Conservation (phyloP, 257 asterid species). For the Solanum habrochaites region DNA sequence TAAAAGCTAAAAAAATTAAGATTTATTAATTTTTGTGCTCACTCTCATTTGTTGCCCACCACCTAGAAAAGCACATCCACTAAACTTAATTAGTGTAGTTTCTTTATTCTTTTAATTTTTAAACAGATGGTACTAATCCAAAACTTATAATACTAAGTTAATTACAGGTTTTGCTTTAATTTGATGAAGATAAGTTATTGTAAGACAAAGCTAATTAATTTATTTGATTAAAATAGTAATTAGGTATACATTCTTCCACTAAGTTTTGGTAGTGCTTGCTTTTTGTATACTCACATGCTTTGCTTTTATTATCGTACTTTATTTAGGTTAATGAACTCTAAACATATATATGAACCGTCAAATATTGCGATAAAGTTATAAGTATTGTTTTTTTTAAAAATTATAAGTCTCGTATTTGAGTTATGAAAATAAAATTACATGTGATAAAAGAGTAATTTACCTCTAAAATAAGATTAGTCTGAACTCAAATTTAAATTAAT, state of each 20-base stretch:
- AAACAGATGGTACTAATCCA: background rate
- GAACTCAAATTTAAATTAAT: background rate
- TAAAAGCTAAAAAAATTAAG: background rate
- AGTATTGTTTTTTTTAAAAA: background rate
- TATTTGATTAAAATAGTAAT: background rate
- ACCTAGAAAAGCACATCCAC: background rate
- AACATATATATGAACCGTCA: background rate
- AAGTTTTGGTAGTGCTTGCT: background rate
- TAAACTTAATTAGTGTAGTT: background rate
- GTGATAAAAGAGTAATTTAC: background rate
- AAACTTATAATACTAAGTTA: background rate
- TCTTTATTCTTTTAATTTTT: background rate
- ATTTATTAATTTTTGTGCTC: background rate
- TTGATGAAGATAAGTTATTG: constrained; percentile 7
- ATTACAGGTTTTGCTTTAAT: background rate
- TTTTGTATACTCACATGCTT: constrained; percentile 15
- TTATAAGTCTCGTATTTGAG: background rate
- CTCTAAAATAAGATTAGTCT: background rate
- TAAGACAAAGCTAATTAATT: constrained; percentile 1
- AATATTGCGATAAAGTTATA: background rate
- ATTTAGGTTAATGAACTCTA: constrained; percentile 5
- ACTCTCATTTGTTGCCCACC: constrained; percentile 8
- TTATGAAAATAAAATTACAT: background rate
- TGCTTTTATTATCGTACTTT: background rate
- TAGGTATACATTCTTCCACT: constrained; percentile 22